Evolutionary conservation across 257 asterid species (phyloP).

Genomic region (Solanum dulcamara): DNA sequence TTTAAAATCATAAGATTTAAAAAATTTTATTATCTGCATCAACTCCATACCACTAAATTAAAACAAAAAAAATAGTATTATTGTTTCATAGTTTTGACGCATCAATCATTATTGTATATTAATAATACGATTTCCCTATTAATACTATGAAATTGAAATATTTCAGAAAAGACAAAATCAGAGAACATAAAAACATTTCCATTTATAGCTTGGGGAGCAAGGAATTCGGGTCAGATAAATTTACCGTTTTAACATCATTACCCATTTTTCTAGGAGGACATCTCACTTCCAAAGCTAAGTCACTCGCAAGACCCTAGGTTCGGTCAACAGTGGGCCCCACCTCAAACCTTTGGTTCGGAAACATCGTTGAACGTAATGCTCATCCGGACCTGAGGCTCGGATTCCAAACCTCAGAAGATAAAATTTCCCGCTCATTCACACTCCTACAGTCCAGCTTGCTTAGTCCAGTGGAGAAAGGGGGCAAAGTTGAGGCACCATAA

Average conservation of each 20-base stretch:
- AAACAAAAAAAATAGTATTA: no score
- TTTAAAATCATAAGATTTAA: no score
- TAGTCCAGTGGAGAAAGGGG: constrained; percentile 44
- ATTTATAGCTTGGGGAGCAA: constrained; percentile 65
- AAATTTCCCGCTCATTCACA: constrained; percentile 68
- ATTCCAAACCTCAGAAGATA: constrained; percentile 15
- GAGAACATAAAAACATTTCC: constrained; percentile 1
- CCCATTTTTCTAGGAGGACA: constrained; percentile 2
- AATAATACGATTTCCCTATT: no score
- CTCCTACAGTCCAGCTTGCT: constrained; percentile 27
- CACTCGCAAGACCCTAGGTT: constrained; percentile 19
- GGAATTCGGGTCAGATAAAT: constrained; percentile 18
- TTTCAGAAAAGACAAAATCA: background rate
- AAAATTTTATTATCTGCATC: no score
- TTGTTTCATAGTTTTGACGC: no score
- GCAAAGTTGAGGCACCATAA: background rate
- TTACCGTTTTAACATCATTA: constrained; percentile 9
- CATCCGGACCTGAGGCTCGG: constrained; percentile 26
- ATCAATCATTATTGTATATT: no score
- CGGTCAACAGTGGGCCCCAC: constrained; percentile 41
- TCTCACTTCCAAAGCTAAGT: background rate
- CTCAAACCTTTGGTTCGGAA: background rate
- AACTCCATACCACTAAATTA: no score
- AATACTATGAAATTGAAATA: background rate
- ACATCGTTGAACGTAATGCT: background rate